Base-by-base conservation (phyloP, 805 yeast species). In the Limtongia smithiae region DNA sequence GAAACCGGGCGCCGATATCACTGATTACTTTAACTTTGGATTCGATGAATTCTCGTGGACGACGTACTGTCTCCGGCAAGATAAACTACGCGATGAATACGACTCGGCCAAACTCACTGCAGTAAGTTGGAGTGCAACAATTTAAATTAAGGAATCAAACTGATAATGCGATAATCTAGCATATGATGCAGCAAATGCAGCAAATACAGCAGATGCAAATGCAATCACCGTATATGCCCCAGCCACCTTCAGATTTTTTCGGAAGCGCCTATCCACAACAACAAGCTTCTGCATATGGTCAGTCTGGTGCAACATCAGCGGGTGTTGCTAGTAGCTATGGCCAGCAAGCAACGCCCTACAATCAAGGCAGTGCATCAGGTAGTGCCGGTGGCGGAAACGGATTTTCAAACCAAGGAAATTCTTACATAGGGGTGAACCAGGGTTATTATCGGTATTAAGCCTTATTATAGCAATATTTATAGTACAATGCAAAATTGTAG, bases 1-100 rank as follows among this genome's bases (percentile, higher is more conserved):
- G 64, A 81, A 85, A 57, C 97, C 97, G 1, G 98, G 97, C 33
- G 95, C 96, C 3, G 97, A 93, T 68, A 70, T 87, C 35, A 78
- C 95, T 6, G 97, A 93, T 67, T 94, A 89, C 68, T 93, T 93
- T 74, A 93, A 93, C 69, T 93, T 81, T 63, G 98, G 98, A 1
- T 93, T 93, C 64, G 95, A 93, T 65, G 99, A 93, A 70, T 78
- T 85, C 58, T 85, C 97, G 14, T 93, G 99, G 99, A 81, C 85
- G 46, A 88, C 90, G 21, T 93, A 93, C 68, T 82, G 96, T 59
- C 74, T 82, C 36, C 88, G 87, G 65, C 96, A 90, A 63, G 96
- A 90, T 65, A 82, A 80, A 58, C 62, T 83, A 41, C 76, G 93
- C 47, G 82, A 82, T 4, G 90, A 85, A 52, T 90, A 81, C 69